Evolutionary conservation across 495 filamentous ascomycete genomes (phyloP).

Genomic region (Trichoderma orchidacearum): DNA sequence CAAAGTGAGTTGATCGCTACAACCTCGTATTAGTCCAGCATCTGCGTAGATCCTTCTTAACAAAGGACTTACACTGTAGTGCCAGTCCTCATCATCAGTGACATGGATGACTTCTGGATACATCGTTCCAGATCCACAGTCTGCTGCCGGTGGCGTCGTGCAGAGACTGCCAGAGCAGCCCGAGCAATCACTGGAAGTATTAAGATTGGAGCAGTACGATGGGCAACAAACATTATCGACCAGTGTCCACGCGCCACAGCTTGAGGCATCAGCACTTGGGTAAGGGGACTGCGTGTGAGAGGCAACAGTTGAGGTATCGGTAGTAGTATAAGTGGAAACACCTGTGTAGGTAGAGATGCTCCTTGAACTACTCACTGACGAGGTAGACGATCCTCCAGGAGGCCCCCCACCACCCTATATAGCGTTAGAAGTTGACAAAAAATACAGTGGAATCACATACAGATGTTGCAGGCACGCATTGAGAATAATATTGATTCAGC

Average conservation of each 20-base stretch:
- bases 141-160: background rate
- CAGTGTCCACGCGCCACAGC: background rate
- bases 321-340: background rate
- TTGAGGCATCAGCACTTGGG: background rate
- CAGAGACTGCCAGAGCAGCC: background rate
- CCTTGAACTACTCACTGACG: too few relatives aligned
- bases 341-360: background rate
- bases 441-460: background rate
- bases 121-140: background rate
- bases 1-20: background rate
- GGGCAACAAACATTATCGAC: background rate
- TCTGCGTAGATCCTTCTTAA: background rate
- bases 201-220: background rate
- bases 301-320: background rate
- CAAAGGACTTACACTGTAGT: background rate
- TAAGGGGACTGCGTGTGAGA: background rate
- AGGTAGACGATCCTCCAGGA: background rate
- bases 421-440: background rate
- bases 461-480: background rate
- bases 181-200: background rate
- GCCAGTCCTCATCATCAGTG: background rate
- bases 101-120: background rate
- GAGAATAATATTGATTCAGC: background rate
- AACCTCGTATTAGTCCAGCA: background rate
- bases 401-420: background rate